A percentile compares a stretch with the other conserved stretches of the same genome.
phyloP scores from a whole-genome alignment of 2,329 filamentous ascomycete species.

The Drechslerella coelobrocha region DNA sequence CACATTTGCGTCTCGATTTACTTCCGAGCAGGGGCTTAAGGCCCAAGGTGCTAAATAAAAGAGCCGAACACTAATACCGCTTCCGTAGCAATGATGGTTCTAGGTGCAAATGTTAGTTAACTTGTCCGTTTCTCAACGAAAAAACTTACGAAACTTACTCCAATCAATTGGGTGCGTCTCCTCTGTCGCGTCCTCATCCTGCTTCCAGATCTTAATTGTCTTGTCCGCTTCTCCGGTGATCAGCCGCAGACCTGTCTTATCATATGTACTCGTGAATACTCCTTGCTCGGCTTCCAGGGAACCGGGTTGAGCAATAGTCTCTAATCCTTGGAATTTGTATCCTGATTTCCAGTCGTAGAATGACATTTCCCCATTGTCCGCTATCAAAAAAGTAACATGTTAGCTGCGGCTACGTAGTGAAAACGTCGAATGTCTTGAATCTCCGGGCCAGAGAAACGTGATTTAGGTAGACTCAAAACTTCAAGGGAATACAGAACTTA shows the following conservation, averaged over 20 bases:
- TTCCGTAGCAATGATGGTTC: conserved; percentile 47
- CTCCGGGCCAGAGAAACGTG: no score
- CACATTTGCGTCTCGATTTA: neutral
- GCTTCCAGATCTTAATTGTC: conserved; percentile 98
- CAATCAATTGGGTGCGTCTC: conserved; percentile 92
- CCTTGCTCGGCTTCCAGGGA: conserved; percentile 93
- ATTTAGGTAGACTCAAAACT: neutral
- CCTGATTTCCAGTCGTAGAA: conserved; percentile 99
- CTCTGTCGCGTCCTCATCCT: conserved; percentile 86
- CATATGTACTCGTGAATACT: conserved; percentile 92
- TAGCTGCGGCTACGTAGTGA: no score
- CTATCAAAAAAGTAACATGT: conserved; percentile 33
- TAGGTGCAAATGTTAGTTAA: conserved; percentile 9
- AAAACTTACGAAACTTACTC: conserved; percentile 60
- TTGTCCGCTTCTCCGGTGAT: conserved; percentile 97
- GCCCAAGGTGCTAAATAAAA: neutral
- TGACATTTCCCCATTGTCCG: conserved; percentile 92
- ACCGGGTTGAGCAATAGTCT: conserved; percentile 91
- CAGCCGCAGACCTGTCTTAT: conserved; percentile 82
- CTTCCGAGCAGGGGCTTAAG: no score
- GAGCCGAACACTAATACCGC: conserved; percentile 22
- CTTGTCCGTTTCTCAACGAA: neutral
- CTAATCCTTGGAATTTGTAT: conserved; percentile 84
- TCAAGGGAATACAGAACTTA: conserved; percentile 45
- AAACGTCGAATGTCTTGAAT: no score